Percentiles rank a stretch among this genome's conserved stretches.
phyloP scores from a whole-genome alignment of 768 basidiomycete species.

The Leucocoprinus birnbaumii region DNA sequence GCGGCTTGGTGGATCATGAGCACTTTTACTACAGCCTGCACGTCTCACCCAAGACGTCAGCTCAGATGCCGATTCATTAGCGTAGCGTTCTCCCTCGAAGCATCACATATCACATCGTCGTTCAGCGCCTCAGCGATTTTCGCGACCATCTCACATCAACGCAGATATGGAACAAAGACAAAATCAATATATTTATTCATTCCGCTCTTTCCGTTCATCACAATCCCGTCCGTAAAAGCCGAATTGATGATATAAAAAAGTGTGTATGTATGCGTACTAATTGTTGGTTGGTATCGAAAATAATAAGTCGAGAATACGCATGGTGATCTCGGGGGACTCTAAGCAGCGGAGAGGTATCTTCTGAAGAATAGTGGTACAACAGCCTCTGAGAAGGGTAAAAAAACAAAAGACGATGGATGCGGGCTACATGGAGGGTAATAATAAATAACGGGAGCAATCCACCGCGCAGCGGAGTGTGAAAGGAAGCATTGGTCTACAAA shows the following conservation, averaged over 20 bases:
- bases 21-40: not conserved
- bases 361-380: slow-evolving; percentile 9
- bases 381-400: slow-evolving; percentile 3
- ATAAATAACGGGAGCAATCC: slow-evolving; percentile 10
- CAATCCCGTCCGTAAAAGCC: not conserved
- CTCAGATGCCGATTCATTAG: not conserved
- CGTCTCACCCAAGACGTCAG: not conserved
- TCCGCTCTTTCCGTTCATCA: slow-evolving; percentile 6
- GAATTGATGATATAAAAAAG: slow-evolving; percentile 6
- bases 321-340: slow-evolving; percentile 8
- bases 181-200: slow-evolving; percentile 8
- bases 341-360: slow-evolving; percentile 12
- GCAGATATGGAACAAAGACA: not conserved
- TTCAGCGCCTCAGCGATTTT: not conserved
- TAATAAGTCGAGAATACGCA: slow-evolving; percentile 3
- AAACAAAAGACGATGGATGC: slow-evolving; percentile 1
- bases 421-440: not conserved
- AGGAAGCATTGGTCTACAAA: slow-evolving; percentile 1
- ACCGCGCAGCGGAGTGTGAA: slow-evolving; percentile 9
- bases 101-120: slow-evolving; percentile 4
- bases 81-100: not conserved
- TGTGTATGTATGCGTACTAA: slow-evolving; percentile 7
- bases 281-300: slow-evolving; percentile 13
- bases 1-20: not conserved
- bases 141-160: not conserved